phyloP scores from a whole-genome alignment of 2,329 filamentous ascomycete species.

The Berkeleyomyces basicola region DNA sequence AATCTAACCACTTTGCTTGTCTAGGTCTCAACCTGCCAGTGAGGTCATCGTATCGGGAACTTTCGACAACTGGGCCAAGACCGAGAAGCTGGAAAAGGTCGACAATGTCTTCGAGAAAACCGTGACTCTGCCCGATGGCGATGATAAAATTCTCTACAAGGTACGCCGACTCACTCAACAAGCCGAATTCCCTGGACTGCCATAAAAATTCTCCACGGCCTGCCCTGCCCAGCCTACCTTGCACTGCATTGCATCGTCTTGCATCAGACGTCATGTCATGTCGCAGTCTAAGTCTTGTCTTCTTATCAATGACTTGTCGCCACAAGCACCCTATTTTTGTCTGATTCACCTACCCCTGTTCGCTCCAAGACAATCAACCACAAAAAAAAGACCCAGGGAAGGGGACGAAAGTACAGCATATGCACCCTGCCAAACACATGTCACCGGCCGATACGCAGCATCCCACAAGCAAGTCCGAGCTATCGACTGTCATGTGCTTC shows the following conservation, averaged over 20 bases:
- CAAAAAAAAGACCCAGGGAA: background rate
- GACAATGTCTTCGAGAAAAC: constrained; percentile 63
- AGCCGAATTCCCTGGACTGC: background rate
- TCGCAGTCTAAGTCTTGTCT: background rate
- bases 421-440: background rate
- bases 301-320: background rate
- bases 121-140: constrained; percentile 49
- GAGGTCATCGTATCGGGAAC: constrained; percentile 92
- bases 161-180: constrained; percentile 32
- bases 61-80: constrained; percentile 89
- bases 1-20: constrained; percentile 5
- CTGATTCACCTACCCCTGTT: background rate
- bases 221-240: background rate
- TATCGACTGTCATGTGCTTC: too few relatives aligned
- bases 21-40: constrained; percentile 66
- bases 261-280: background rate
- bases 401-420: background rate
- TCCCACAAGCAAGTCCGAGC: background rate
- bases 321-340: background rate
- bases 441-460: background rate
- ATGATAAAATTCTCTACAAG: constrained; percentile 84
- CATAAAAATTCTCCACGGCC: background rate
- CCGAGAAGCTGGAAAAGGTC: constrained; percentile 62
- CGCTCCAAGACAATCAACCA: background rate
- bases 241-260: background rate